Base-by-base conservation (phyloP, 139 green algal genomes). In the Micractinium sp. region DNA sequence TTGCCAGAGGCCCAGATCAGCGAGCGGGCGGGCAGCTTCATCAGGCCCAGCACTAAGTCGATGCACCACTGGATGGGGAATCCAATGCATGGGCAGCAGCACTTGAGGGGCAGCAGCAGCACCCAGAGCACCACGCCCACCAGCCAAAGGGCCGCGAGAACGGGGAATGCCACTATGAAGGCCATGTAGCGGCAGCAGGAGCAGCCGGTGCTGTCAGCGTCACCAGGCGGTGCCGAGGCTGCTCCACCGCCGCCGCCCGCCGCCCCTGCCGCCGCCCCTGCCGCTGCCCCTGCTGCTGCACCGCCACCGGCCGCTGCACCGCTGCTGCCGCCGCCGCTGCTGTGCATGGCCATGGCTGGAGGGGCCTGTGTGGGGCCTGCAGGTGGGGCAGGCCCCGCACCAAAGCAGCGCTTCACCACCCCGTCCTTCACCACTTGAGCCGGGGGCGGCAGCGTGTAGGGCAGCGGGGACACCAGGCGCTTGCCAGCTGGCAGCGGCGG, bases 31-130 rank as follows among this genome's bases (percentile, higher is more conserved):
- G 91, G 93, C 29, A 89, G 88, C 38, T 91, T 92, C 60, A 95
- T 77, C 56, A 95, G 76, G 38, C 80, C 90, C 39, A 94, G 91
- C 47, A 94, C 80, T 1, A 81, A 60, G 47, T 92, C 86, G n/a
- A 71, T 85, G 16, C 90, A 41, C 39, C 92, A 67, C 71, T 93
- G 88, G 9, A 90, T 53, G 23, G 81, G 56, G 53, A 86, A 91
- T 33, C 90, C 93, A 25, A 89, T 33, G 63, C 91, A 93, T n/a
- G 90, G 93, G 89, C 90, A 94, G 61, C 92, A 85, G 47, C 89
- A 86, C 78, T 95, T 95, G 33, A 95, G 36, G 7, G 93, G 93
- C 39, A 95, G 88, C 69, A 95, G 81, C 1, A 95, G 19, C 9
- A 95, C 35, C 91, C 91, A 94, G 0, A 95, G 77, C 35, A 94